These are phyloP conservation scores for Tilletia walkeri DNA, from an alignment of 1,284 basidiomycete species.

Conservation along the genomic window DNA sequence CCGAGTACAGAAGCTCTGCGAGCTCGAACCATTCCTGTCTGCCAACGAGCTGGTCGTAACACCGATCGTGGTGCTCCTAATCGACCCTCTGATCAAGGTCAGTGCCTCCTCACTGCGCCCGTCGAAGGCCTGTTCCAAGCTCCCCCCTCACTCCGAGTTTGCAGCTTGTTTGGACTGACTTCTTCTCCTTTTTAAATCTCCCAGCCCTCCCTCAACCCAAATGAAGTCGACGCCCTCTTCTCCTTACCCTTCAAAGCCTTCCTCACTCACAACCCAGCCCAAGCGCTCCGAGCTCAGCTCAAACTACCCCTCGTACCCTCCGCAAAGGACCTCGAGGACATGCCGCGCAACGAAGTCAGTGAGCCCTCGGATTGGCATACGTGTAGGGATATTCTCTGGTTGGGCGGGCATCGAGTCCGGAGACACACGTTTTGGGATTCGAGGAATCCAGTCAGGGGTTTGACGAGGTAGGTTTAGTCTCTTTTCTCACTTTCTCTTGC, in stretches of 20 bases:
- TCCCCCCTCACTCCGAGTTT: not conserved
- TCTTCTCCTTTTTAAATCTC: not conserved
- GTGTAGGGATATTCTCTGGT: constrained; percentile 46
- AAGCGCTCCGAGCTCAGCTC: constrained; percentile 26
- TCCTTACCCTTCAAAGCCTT: constrained; percentile 46
- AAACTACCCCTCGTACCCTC: constrained; percentile 27
- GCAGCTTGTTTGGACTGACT: not conserved
- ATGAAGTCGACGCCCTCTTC: constrained; percentile 44
- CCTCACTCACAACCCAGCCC: constrained; percentile 38
- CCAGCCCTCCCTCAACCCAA: constrained; percentile 34
- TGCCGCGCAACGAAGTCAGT: constrained; percentile 37
- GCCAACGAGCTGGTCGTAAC: constrained; percentile 53
- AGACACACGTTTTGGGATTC: constrained; percentile 51
- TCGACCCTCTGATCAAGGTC: constrained; percentile 34
- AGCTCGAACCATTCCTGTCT: constrained; percentile 44
- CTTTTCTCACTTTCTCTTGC: not conserved
- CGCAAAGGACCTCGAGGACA: constrained; percentile 28
- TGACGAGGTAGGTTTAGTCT: constrained; percentile 30
- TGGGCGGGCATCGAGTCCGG: constrained; percentile 33
- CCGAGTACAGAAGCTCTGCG: constrained; percentile 40
- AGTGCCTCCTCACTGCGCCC: not conserved
- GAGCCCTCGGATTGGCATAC: constrained; percentile 51
- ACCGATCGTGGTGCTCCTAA: constrained; percentile 44
- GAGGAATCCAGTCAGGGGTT: constrained; percentile 47
- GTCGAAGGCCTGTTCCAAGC: not conserved